A percentile compares a stretch with the other conserved stretches of the same genome.
Evolutionary conservation across 2,329 filamentous ascomycete genomes (phyloP).

Genomic region (Raffaelea ambrosiae): DNA sequence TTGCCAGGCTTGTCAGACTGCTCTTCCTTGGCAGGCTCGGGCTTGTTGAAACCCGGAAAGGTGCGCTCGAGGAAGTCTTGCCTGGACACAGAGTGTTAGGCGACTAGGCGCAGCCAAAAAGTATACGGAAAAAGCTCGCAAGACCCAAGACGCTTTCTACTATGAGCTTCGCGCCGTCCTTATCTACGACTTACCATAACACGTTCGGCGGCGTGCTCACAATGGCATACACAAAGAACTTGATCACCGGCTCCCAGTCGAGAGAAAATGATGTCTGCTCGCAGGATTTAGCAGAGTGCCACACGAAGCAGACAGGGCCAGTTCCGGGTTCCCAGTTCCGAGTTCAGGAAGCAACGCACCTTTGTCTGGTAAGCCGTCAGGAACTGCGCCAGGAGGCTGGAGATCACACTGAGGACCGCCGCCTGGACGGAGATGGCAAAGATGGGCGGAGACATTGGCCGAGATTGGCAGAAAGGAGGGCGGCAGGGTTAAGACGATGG

Average conservation of each 20-base stretch:
- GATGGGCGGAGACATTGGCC: constrained; percentile 37
- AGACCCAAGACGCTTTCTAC: no score
- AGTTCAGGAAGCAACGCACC: constrained; percentile 38
- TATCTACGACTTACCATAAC: constrained; percentile 49
- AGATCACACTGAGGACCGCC: constrained; percentile 54
- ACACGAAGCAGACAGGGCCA: not conserved
- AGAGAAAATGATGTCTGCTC: constrained; percentile 51
- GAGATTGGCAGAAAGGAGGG: no score
- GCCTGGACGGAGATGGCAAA: constrained; percentile 56
- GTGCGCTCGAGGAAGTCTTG: constrained; percentile 67
- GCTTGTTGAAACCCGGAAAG: constrained; percentile 70
- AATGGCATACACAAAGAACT: constrained; percentile 67
- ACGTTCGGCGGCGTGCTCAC: constrained; percentile 76
- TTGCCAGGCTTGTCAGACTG: not conserved
- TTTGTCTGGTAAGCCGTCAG: constrained; percentile 53
- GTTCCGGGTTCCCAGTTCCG: not conserved
- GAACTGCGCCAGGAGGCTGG: constrained; percentile 65
- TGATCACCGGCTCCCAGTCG: constrained; percentile 60
- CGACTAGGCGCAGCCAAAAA: no score
- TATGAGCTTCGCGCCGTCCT: no score
- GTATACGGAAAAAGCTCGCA: not conserved
- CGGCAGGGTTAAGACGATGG: not conserved
- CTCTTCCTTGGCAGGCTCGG: no score
- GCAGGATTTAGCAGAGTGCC: not conserved
- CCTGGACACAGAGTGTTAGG: constrained; percentile 28